Percentiles rank a stretch among this genome's conserved stretches.
Conservation (phyloP, 768 basidiomycete genomes). For the Agrocybe chaxingu region DNA sequence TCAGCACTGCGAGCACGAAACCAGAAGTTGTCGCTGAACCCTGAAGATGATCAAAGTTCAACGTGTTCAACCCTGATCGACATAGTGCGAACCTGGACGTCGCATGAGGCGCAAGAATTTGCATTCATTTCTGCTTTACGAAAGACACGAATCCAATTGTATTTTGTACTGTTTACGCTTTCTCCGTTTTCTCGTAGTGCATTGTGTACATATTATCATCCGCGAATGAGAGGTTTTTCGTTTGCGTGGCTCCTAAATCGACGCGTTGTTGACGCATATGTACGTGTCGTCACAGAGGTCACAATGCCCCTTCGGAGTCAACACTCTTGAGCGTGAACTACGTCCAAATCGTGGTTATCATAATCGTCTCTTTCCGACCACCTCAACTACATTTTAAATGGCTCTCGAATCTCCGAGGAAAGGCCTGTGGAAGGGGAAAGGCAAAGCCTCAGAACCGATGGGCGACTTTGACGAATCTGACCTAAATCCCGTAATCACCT, state of each 20-base stretch:
- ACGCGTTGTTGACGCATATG: conserved; percentile 15
- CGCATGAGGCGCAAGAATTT: too few relatives aligned
- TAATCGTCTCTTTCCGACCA: not conserved
- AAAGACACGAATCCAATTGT: too few relatives aligned
- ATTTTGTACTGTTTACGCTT: too few relatives aligned
- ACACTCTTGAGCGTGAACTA: too few relatives aligned
- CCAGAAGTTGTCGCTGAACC: conserved; percentile 17
- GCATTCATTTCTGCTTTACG: too few relatives aligned
- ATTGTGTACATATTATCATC: too few relatives aligned
- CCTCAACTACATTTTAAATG: conserved; percentile 3
- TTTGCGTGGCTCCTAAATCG: conserved; percentile 1
- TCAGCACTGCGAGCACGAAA: conserved; percentile 29
- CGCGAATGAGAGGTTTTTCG: not conserved
- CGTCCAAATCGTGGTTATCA: too few relatives aligned
- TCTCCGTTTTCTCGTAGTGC: too few relatives aligned
- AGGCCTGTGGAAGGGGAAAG: conserved; percentile 59
- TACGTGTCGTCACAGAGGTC: conserved; percentile 14
- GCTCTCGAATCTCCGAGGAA: conserved; percentile 10
- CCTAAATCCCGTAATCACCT: conserved; percentile 68
- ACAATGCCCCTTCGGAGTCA: not conserved
- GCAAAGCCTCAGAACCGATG: conserved; percentile 26
- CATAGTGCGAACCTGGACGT: too few relatives aligned
- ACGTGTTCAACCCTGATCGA: too few relatives aligned
- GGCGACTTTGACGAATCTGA: conserved; percentile 44
- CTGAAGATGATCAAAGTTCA: not conserved